Evolutionary conservation across 2,329 filamentous ascomycete species (phyloP), one percentile per base, ranked within the genome.

Genomic region (Coniochaeta prunicola): DNA sequence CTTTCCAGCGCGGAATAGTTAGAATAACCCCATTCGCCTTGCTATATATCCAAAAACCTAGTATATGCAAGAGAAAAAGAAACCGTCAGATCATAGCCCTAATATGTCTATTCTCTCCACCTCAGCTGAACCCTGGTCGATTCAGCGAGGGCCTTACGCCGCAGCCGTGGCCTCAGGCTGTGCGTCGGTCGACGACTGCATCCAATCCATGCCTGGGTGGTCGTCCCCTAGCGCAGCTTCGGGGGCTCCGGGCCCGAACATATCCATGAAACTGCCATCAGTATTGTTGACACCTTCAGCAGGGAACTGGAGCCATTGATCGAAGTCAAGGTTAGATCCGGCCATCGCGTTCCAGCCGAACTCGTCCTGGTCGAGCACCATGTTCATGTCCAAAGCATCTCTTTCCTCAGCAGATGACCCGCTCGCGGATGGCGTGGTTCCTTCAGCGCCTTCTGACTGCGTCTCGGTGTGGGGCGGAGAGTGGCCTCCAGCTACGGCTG

Each of bases 251-350:
- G 53, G 28, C 33, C 30, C 66, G 57, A 74, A 70, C 26, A 74
- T 65, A 6, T 67, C 69, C 63, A 74, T 70, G 53, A 75, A 64
- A 26, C 69, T 69, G 28, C 74, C 74, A n/a, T 73, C 74, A 8
- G 67, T 65, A 36, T 69, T 71, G 60, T 72, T 75, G 12, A 74
- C 73, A 7, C 76, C 77, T 56, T 83, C 81, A 1, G 76, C 74
- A 6, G 80, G 81, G 61, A 83, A 85, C 60, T 84, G 79, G 24
- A 85, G 73, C 79, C 80, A 85, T 64, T 84, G 80, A 59, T 83
- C 80, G 57, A 84, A 80, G 58, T 85, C 81, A 60, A 84, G 77
- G 61, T 82, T 80, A 9, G 79, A 77, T 6, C 76, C 79, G 17
- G 78, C 73, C 4, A 81, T 71, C 21, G 77, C 76, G 62, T 80